Base-by-base conservation (phyloP, 1,284 basidiomycete genomes). In the Tylopilus sp. region DNA sequence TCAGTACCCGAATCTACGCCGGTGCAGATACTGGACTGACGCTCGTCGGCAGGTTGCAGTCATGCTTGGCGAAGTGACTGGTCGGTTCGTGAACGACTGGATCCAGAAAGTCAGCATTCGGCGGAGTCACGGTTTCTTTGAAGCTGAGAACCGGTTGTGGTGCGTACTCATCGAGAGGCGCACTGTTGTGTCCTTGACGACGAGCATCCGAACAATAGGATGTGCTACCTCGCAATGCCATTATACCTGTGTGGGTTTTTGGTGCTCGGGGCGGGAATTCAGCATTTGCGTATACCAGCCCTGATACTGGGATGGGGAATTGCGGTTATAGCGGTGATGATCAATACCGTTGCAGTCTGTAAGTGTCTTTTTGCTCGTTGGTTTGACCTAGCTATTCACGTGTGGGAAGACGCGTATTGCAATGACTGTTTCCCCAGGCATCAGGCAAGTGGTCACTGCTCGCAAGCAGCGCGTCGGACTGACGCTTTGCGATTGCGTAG, bases 71-170 rank as follows among this genome's bases (percentile, higher is more conserved):
- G 85, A 89, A 61, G 21, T 87, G 1, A 59, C 79, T 6, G 86
- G 86, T 33, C 75, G 82, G 15, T 89, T 77, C 57, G 59, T 75
- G 51, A 87, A 88, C 56, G 86, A 89, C 51, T 81, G 74, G 72
- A 77, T 86, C 37, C 79, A 81, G 73, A 76, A 75, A 52, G 38
- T 63, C n/a, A 74, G 70, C 44, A 78, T 85, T 56, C 70, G 74
- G 41, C 69, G 78, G 16, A 84, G 86, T 61, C 71, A 73, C 0
- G 86, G 86, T 54, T 79, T 89, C 29, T 88, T 88, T 65, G 78
- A 83, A 57, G 82, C 86, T 4, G 85, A 88, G 61, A 76, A 67
- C 55, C 81, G 85, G 34, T 69, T 86, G 8, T 86, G 86, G 86
- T 82, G 52, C 25, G 74, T 48, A 15, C 11, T 16, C 33, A 15